These are phyloP conservation scores for Candida boleticola DNA, from an alignment of 805 yeast genomes.

Conservation along the genomic window DNA sequence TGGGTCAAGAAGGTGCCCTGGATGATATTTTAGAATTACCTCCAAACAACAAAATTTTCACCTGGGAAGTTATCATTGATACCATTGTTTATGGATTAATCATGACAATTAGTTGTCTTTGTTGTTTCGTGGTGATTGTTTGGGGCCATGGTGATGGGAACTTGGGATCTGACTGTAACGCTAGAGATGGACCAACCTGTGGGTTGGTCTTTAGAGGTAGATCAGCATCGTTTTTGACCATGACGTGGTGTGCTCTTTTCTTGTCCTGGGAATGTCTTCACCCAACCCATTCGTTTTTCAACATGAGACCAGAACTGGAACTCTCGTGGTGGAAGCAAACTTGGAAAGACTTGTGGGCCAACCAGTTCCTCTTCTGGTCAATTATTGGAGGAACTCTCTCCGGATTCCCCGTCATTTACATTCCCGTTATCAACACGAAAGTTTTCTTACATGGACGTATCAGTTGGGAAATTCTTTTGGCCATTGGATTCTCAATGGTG, in stretches of 20 bases:
- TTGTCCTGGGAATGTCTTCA: constrained; percentile 43
- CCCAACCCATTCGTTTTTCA: constrained; percentile 32
- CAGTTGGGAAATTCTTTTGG: constrained; percentile 40
- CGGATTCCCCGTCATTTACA: constrained; percentile 40
- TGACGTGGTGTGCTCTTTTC: constrained; percentile 42
- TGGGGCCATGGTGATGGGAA: constrained; percentile 39
- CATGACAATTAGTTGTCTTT: constrained; percentile 42
- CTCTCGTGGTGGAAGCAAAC: constrained; percentile 37
- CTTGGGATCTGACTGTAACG: constrained; percentile 37
- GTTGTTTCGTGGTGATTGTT: constrained; percentile 36
- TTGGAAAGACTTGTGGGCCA: constrained; percentile 32
- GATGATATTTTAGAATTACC: constrained; percentile 38
- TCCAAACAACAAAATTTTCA: constrained; percentile 37
- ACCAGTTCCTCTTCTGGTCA: constrained; percentile 38
- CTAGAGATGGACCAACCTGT: constrained; percentile 17
- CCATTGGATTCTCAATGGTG: constrained; percentile 28
- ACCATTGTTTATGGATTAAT: constrained; percentile 40
- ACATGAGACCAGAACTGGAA: constrained; percentile 36
- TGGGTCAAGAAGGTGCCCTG: constrained; percentile 49
- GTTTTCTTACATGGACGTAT: constrained; percentile 38
- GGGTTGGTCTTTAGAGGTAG: constrained; percentile 36
- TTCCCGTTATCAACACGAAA: constrained; percentile 39
- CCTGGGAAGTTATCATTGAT: constrained; percentile 40
- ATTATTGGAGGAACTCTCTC: constrained; percentile 33
- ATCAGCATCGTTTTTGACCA: constrained; percentile 36